Percentiles rank a stretch among this genome's conserved stretches.
Conservation (phyloP, 257 asterid genomes). For the Ehretia macrophylla region DNA sequence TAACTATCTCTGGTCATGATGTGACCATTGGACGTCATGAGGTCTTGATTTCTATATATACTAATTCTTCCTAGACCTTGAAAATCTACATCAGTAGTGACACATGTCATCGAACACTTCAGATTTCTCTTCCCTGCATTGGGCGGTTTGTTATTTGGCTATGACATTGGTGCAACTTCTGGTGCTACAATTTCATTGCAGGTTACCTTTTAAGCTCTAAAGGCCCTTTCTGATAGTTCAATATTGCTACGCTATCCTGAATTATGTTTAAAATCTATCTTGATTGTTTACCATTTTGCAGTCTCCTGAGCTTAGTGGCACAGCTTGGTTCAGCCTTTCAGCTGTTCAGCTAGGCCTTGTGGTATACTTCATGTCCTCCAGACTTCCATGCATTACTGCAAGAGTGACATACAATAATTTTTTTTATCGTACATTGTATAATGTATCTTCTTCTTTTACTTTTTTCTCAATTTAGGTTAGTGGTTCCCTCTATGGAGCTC, state of each 20-base stretch:
- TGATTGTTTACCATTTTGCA: conserved; percentile 25
- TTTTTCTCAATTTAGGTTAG: conserved; percentile 64
- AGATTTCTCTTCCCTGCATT: conserved; percentile 90
- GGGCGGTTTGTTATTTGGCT: conserved; percentile 94
- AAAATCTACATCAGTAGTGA: conserved; percentile 5
- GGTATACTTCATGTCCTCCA: conserved; percentile 42
- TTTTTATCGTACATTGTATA: not conserved
- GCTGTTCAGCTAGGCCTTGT: conserved; percentile 93
- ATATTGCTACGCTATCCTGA: not conserved
- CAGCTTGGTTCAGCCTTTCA: conserved; percentile 80
- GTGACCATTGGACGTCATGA: not conserved
- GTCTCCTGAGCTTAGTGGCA: conserved; percentile 95
- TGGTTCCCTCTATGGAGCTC: conserved; percentile 99
- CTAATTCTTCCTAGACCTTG: not conserved
- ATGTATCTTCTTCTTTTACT: conserved; percentile 11
- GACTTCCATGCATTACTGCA: not conserved
- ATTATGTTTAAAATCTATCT: not conserved
- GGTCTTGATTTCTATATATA: not conserved
- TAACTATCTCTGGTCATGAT: not conserved
- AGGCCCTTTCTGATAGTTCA: conserved; percentile 9
- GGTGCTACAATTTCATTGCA: conserved; percentile 90
- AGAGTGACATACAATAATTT: not conserved
- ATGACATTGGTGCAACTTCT: conserved; percentile 97
- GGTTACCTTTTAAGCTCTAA: conserved; percentile 39
- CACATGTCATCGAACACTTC: conserved; percentile 20